These are phyloP conservation scores for Hsuehochloa calcarea DNA, from an alignment of 176 grass and related monocot species.

Conservation along the genomic window DNA sequence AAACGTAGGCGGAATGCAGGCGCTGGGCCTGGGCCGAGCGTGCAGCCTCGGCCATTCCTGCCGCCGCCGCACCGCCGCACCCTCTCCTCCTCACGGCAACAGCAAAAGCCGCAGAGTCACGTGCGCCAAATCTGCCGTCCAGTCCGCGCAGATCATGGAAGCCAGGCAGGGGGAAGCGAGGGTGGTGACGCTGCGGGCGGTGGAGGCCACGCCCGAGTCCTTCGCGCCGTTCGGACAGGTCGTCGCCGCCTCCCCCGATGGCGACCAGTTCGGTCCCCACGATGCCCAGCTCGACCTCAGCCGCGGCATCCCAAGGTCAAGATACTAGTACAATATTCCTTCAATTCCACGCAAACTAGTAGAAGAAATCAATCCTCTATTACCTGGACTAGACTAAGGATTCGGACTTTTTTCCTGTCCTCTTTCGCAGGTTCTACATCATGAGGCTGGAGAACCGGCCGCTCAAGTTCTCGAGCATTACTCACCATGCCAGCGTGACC, in stretches of 20 bases:
- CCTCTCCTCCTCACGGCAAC: not conserved
- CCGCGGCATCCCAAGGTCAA: slow-evolving; percentile 71
- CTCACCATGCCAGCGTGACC: slow-evolving; percentile 91
- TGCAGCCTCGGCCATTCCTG: not conserved
- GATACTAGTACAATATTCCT: too few species aligned
- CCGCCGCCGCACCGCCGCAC: slow-evolving; percentile 10
- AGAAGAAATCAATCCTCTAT: not conserved
- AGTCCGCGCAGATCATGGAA: slow-evolving; percentile 31
- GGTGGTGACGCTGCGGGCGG: slow-evolving; percentile 53
- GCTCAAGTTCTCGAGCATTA: slow-evolving; percentile 69
- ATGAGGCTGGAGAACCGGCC: slow-evolving; percentile 58
- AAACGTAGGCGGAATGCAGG: not conserved
- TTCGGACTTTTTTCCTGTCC: not conserved
- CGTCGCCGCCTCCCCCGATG: slow-evolving; percentile 60
- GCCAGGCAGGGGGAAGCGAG: not conserved
- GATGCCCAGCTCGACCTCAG: slow-evolving; percentile 97
- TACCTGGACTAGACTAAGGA: not conserved
- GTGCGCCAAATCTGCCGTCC: not conserved
- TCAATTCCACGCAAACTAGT: not conserved
- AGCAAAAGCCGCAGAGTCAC: not conserved
- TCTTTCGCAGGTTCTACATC: slow-evolving; percentile 67
- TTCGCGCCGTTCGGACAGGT: slow-evolving; percentile 95
- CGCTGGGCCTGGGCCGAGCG: slow-evolving; percentile 18
- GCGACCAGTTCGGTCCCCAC: slow-evolving; percentile 71
- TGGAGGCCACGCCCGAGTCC: slow-evolving; percentile 73